Conservation (phyloP, 805 yeast species). For the Sugiyamaella americana region DNA sequence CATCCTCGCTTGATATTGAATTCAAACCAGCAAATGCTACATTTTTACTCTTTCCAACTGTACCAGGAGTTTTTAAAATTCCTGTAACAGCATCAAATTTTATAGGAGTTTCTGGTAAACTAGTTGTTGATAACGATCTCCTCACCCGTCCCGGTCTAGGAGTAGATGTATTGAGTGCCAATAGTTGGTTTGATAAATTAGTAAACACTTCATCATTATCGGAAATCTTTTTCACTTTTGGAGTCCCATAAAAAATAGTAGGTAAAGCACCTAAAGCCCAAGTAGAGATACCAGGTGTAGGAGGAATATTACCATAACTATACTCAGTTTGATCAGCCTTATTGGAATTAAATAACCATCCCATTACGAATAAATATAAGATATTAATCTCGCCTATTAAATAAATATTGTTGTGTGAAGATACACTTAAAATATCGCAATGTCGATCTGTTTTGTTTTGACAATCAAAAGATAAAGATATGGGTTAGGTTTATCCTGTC, state of each 20-base stretch:
- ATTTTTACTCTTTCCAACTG: constrained; percentile 14
- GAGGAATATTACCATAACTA: constrained; percentile 14
- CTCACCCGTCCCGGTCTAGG: not conserved
- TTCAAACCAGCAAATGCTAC: constrained; percentile 18
- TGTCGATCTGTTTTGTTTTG: too few relatives aligned
- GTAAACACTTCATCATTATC: not conserved
- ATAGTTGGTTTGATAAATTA: not conserved
- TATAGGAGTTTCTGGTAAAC: not conserved
- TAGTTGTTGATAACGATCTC: not conserved
- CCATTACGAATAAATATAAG: not conserved
- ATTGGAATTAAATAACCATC: not conserved
- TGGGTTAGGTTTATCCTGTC: too few relatives aligned
- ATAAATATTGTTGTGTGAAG: too few relatives aligned
- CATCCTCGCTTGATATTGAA: not conserved
- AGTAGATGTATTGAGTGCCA: not conserved
- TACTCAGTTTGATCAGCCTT: not conserved
- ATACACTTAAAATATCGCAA: too few relatives aligned
- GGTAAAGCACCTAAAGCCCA: constrained; percentile 22
- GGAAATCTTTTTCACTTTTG: constrained; percentile 8
- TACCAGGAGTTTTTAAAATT: constrained; percentile 20
- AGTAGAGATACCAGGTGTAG: constrained; percentile 19
- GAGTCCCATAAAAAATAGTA: constrained; percentile 20
- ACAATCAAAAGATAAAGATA: too few relatives aligned
- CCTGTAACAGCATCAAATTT: constrained; percentile 5
- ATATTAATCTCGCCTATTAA: not conserved